Evolutionary conservation across 108 stramenopile genomes (phyloP).

Genomic region (Nannochloropsis gaditana): DNA sequence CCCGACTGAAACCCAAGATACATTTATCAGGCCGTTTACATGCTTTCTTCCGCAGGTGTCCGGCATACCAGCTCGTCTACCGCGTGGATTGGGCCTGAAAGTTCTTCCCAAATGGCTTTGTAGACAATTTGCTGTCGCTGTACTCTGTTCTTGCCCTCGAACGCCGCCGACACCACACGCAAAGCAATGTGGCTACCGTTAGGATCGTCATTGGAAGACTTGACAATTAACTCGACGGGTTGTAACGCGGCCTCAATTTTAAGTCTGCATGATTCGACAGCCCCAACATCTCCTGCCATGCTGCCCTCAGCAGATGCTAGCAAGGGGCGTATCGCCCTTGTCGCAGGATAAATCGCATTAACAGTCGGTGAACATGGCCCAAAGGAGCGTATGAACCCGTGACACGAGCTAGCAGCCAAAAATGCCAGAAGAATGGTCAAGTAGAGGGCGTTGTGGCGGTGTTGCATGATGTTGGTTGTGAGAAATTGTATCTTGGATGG

Average conservation of each 20-base stretch:
- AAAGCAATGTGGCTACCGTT: constrained; percentile 82
- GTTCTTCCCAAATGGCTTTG: constrained; percentile 88
- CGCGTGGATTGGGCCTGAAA: constrained; percentile 77
- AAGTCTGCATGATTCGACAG: not conserved
- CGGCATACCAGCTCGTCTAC: constrained; percentile 83
- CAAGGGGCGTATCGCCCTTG: not conserved
- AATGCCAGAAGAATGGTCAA: too few relatives aligned
- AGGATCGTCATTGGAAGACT: constrained; percentile 66
- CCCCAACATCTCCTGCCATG: not conserved
- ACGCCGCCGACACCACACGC: constrained; percentile 64
- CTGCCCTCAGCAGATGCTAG: not conserved
- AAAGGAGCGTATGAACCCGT: too few relatives aligned
- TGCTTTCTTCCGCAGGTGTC: constrained; percentile 64
- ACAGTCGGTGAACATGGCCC: too few relatives aligned
- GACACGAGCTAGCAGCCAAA: too few relatives aligned
- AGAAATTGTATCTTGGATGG: too few relatives aligned
- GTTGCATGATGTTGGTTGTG: too few relatives aligned
- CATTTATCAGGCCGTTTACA: not conserved
- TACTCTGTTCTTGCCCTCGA: constrained; percentile 72
- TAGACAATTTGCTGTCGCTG: constrained; percentile 82
- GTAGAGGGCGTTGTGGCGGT: too few relatives aligned
- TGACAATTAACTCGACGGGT: constrained; percentile 25
- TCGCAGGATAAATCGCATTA: too few relatives aligned
- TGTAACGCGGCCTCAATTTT: not conserved
- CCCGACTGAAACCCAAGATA: too few relatives aligned